Conservation (phyloP, 2,329 filamentous ascomycete species). For the Clarireedia paspali region DNA sequence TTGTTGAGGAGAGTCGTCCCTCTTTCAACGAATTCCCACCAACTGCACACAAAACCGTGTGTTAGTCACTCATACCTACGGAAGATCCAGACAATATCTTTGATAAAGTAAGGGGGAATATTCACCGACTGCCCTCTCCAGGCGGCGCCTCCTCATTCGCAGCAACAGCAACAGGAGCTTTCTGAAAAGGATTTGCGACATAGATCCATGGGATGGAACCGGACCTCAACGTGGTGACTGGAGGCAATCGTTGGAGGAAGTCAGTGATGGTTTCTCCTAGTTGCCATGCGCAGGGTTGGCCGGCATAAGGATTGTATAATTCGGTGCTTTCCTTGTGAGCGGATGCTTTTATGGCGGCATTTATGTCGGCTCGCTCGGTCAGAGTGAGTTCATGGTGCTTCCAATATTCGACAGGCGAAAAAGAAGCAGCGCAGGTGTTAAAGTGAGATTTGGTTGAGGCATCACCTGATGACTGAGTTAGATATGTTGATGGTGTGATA, state of each 20-base stretch:
- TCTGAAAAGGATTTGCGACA: constrained; percentile 54
- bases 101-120: neutral
- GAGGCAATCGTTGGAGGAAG: constrained; percentile 63
- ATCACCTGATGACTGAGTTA: constrained; percentile 40
- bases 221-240: constrained; percentile 45
- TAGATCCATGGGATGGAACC: constrained; percentile 61
- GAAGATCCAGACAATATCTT: neutral
- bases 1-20: constrained; percentile 27
- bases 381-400: constrained; percentile 28
- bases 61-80: neutral
- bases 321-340: constrained; percentile 6
- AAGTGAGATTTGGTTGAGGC: constrained; percentile 40
- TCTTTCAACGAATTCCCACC: constrained; percentile 13
- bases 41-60: neutral
- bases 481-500: constrained; percentile 2
- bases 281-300: constrained; percentile 48
- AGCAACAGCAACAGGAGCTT: constrained; percentile 20
- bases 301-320: constrained; percentile 53
- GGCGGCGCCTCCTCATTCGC: constrained; percentile 18
- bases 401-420: constrained; percentile 46
- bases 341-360: constrained; percentile 13
- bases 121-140: constrained; percentile 16
- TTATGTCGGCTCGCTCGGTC: constrained; percentile 29
- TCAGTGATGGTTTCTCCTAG: constrained; percentile 53
- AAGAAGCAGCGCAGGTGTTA: constrained; percentile 41